Conservation (phyloP, 169 alveolate genomes). For the Cryptosporidium bovis region DNA sequence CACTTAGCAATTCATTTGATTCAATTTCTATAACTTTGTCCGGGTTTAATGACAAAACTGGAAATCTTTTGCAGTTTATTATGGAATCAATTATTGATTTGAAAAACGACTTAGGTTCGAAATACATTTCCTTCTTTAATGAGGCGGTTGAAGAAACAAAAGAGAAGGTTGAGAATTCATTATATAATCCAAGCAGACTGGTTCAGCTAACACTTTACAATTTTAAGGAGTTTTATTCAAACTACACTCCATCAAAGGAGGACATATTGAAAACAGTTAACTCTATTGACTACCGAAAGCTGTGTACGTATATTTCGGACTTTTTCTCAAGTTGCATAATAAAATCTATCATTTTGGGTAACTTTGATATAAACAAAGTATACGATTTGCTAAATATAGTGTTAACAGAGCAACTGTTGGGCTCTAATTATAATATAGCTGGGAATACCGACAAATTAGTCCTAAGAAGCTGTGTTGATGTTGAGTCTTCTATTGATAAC, state of each 20-base stretch:
- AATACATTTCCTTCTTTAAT: conserved; percentile 29
- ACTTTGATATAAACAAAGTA: conserved; percentile 8
- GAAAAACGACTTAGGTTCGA: conserved; percentile 7
- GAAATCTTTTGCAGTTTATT: conserved; percentile 9
- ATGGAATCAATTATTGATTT: conserved; percentile 11
- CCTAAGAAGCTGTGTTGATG: conserved; percentile 25
- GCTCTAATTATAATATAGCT: not conserved
- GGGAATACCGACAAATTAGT: conserved; percentile 2
- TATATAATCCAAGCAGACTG: conserved; percentile 44
- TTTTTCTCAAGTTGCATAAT: conserved; percentile 37
- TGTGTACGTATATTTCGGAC: conserved; percentile 18
- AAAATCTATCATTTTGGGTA: conserved; percentile 35
- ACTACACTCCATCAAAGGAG: conserved; percentile 57
- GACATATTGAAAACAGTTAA: conserved; percentile 1
- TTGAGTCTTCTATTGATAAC: not conserved
- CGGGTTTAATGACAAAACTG: conserved; percentile 51
- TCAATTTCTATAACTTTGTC: conserved; percentile 53
- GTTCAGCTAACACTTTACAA: conserved; percentile 40
- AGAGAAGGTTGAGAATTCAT: conserved; percentile 8
- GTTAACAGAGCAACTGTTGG: not conserved
- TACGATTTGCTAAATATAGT: conserved; percentile 14
- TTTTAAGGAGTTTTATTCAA: conserved; percentile 49
- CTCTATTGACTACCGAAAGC: conserved; percentile 5
- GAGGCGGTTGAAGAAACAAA: conserved; percentile 44
- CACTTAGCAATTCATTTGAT: conserved; percentile 28